Conservation (phyloP, 2,329 filamentous ascomycete genomes). For the Pyricularia pennisetigena region DNA sequence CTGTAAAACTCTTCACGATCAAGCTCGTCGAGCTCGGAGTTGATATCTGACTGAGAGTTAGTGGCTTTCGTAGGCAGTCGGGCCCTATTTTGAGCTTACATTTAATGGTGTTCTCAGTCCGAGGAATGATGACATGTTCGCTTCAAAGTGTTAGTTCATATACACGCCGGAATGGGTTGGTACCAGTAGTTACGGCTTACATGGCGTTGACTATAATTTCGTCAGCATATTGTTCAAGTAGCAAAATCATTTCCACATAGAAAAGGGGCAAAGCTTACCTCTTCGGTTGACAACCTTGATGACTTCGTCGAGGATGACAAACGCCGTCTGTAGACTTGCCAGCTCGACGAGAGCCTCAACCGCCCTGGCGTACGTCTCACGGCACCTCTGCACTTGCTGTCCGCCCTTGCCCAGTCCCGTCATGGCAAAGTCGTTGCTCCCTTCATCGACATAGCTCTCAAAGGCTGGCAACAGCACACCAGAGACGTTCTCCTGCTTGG, state of each 20-base stretch:
- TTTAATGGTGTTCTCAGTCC: slow-evolving; percentile 99
- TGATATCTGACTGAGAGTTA: slow-evolving; percentile 57
- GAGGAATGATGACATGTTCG: slow-evolving; percentile 91
- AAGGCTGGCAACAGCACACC: slow-evolving; percentile 91
- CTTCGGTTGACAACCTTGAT: slow-evolving; percentile 98
- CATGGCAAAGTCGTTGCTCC: slow-evolving; percentile 89
- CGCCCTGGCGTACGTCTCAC: slow-evolving; percentile 91
- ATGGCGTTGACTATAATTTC: slow-evolving; percentile 72
- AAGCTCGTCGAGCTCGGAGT: slow-evolving; percentile 93
- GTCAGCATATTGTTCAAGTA: slow-evolving; percentile 19
- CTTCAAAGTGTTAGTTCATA: slow-evolving; percentile 24
- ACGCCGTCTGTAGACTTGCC: slow-evolving; percentile 90
- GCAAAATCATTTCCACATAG: not conserved
- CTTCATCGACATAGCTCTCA: slow-evolving; percentile 81
- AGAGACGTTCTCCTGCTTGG: slow-evolving; percentile 97
- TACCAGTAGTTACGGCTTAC: slow-evolving; percentile 33
- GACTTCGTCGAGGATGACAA: slow-evolving; percentile 95
- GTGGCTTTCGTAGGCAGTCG: not conserved
- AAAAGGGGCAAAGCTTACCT: slow-evolving; percentile 43
- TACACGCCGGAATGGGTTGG: not conserved
- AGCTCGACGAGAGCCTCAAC: slow-evolving; percentile 94
- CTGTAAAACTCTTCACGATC: slow-evolving; percentile 98
- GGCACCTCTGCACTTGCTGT: slow-evolving; percentile 88
- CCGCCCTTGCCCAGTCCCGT: slow-evolving; percentile 95
- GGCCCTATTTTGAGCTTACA: slow-evolving; percentile 38